Evolutionary conservation across 164 flowering plant genomes (phyloP), one percentile per base, ranked within the genome.

Genomic region (Nelumbo lutea): DNA sequence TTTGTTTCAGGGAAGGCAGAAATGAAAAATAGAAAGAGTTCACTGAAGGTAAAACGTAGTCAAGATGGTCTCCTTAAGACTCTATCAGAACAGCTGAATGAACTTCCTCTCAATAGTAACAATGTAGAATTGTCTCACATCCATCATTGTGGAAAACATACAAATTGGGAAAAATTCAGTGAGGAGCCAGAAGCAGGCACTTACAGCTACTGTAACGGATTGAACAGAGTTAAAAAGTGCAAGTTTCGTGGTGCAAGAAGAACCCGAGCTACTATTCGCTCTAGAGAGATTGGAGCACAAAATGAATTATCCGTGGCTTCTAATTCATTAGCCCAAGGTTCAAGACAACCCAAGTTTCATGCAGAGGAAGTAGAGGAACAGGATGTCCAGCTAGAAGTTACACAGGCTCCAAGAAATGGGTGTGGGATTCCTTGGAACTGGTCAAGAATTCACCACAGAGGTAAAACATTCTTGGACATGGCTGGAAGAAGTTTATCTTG

Each of bases 371-470:
- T 68, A 68, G 78, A 81, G 43, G 87, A 72, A 68, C 82, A 79
- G 46, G 73, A 79, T 64, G 78, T 48, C 40, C 80, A 77, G 47
- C 80, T 73, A 43, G 84, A 84, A 79, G 84, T 85, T 64, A 76
- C 84, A 4, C 73, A 80, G 60, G 91, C 76, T 73, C 91, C 96
- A 6, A 76, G 79, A 74, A 87, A 93, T 81, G 95, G 97, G 45
- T 96, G 97, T 83, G 98, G 99, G 11, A 87, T 93, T 71, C 98
- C 95, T 53, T 93, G 86, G 86, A 96, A 96, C 76, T 96, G 99
- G 99, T 91, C 98, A 42, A 86, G 96, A 77, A 90, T 96, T 78
- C 99, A 96, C 78, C 78, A 90, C 61, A 78, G 96, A 68, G 90
- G 99, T 42, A 93, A 85, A 75, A 85, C 92, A 44, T 78, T 91